Conservation (phyloP, 306 rosid species). For the Gillenia trifoliata region DNA sequence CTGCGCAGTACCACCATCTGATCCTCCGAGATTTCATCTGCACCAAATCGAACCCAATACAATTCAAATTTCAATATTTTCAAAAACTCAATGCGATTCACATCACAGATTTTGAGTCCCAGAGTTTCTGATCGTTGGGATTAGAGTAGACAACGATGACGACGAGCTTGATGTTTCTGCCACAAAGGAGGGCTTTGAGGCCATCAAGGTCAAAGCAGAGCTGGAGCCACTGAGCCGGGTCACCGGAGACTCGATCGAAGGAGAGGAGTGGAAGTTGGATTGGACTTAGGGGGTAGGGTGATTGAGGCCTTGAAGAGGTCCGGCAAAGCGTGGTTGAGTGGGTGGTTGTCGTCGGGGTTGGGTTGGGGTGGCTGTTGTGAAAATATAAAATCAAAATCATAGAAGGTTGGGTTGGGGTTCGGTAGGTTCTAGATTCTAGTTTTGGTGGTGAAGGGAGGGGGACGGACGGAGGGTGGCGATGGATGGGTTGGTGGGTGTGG, state of each 20-base stretch:
- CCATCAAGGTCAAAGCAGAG: slow-evolving; percentile 87
- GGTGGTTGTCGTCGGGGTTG: too few species aligned
- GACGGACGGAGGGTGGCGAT: too few species aligned
- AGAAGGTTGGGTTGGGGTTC: too few species aligned
- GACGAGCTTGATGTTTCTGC: slow-evolving; percentile 58
- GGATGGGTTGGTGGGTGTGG: too few species aligned
- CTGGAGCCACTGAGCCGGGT: slow-evolving; percentile 82
- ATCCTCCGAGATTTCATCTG: slow-evolving; percentile 77
- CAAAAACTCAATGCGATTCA: background rate
- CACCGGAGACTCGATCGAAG: slow-evolving; percentile 57
- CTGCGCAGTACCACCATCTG: slow-evolving; percentile 90
- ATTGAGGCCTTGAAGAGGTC: slow-evolving; percentile 64
- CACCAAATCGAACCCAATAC: slow-evolving; percentile 8
- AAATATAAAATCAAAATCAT: too few species aligned
- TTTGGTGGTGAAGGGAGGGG: too few species aligned
- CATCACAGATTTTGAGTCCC: background rate
- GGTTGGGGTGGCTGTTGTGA: too few species aligned
- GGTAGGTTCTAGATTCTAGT: too few species aligned
- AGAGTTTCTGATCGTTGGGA: slow-evolving; percentile 33
- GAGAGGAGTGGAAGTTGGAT: slow-evolving; percentile 40
- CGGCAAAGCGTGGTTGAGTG: slow-evolving; percentile 83
- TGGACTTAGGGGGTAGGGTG: slow-evolving; percentile 31
- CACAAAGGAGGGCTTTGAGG: slow-evolving; percentile 47
- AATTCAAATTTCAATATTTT: slow-evolving; percentile 2
- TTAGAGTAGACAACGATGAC: slow-evolving; percentile 51